These are phyloP conservation scores for Lippia alba DNA, from an alignment of 305 asterid species.

Conservation along the genomic window DNA sequence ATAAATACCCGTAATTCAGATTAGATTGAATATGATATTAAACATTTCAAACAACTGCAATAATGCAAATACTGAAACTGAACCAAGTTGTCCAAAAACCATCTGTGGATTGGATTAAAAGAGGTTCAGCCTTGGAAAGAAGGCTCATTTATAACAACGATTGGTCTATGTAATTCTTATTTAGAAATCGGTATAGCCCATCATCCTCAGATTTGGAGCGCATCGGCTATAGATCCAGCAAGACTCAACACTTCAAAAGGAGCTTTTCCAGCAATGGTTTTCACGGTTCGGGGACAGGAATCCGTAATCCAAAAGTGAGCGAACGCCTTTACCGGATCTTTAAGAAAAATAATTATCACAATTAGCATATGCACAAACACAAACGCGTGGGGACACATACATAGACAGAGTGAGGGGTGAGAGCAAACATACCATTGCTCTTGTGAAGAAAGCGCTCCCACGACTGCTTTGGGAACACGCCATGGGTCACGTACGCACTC, in stretches of 20 bases:
- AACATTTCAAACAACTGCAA: background rate
- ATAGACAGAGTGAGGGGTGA: background rate
- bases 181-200: background rate
- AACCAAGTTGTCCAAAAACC: background rate
- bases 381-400: background rate
- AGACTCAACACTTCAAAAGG: constrained; percentile 93
- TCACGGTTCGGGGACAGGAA: constrained; percentile 86
- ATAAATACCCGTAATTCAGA: no score
- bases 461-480: constrained; percentile 85
- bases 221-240: constrained; percentile 89
- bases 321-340: constrained; percentile 61
- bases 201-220: constrained; percentile 71
- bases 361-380: no score
- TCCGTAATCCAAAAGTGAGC: constrained; percentile 92
- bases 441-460: constrained; percentile 90
- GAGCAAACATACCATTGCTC: constrained; percentile 54
- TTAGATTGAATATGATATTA: no score
- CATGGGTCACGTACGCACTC: constrained; percentile 96
- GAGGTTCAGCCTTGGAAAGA: background rate
- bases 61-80: background rate
- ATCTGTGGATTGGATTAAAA: background rate
- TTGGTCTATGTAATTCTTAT: background rate
- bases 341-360: no score
- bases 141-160: background rate
- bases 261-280: constrained; percentile 60